Evolutionary conservation across 495 filamentous ascomycete species (phyloP).

Genomic region (Xylaria scruposa): DNA sequence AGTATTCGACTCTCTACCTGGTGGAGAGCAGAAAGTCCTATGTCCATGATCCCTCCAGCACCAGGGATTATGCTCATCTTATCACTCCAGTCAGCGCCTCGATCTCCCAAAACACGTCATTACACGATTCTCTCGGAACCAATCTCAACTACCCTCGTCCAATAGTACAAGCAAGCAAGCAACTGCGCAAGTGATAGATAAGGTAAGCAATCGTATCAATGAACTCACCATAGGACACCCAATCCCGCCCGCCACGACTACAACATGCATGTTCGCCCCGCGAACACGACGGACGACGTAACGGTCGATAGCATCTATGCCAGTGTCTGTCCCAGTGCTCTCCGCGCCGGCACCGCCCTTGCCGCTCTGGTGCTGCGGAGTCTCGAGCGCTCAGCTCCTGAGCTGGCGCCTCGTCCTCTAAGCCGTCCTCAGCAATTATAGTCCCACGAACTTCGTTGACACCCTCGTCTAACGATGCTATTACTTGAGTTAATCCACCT

Average conservation of each 20-base stretch:
- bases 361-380: background rate
- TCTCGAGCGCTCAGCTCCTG: background rate
- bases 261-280: background rate
- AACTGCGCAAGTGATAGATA: background rate
- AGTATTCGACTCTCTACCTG: background rate
- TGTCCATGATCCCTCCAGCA: background rate
- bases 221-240: conserved; percentile 13
- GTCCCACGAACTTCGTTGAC: background rate
- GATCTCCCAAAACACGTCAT: background rate
- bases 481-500: conserved; percentile 5
- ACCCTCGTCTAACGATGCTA: background rate
- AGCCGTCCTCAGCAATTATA: background rate
- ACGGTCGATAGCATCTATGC: background rate
- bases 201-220: background rate
- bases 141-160: background rate
- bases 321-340: background rate
- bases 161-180: background rate
- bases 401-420: background rate
- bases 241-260: background rate
- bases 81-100: background rate
- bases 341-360: background rate
- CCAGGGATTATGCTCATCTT: background rate
- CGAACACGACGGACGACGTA: background rate
- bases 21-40: background rate
- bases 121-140: background rate